Percentiles rank a stretch among this genome's conserved stretches.
Evolutionary conservation across 2,329 filamentous ascomycete species (phyloP).

Genomic region (Zarea fungicola): DNA sequence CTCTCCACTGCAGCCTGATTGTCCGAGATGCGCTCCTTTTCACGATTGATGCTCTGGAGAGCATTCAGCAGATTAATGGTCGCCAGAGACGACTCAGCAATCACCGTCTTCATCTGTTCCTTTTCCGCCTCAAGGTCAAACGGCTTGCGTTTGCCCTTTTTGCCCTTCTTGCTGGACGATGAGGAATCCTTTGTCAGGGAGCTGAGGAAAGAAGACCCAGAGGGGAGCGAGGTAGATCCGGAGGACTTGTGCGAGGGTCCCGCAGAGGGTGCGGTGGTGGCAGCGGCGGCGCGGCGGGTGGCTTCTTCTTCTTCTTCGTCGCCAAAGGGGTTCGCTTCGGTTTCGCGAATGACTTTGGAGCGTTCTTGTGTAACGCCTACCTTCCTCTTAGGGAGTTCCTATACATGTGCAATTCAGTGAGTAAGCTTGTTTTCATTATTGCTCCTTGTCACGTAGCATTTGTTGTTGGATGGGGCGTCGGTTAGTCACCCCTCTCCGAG

Average conservation of each 20-base stretch:
- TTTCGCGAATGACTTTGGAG: conserved; percentile 79
- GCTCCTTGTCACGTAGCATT: no score
- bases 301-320: conserved; percentile 58
- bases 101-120: conserved; percentile 77
- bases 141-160: conserved; percentile 50
- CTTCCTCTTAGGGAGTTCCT: conserved; percentile 62
- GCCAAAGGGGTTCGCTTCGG: conserved; percentile 66
- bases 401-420: no score
- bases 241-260: conserved; percentile 20
- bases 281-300: conserved; percentile 14
- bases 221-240: background rate
- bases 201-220: background rate
- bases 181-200: background rate
- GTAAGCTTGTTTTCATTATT: no score
- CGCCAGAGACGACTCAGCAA: conserved; percentile 83
- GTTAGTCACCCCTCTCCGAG: background rate
- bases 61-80: conserved; percentile 87
- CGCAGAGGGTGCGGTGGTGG: conserved; percentile 23
- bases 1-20: conserved; percentile 68
- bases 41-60: conserved; percentile 85
- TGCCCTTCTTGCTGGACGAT: background rate
- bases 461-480: no score
- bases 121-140: conserved; percentile 89
- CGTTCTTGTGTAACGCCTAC: conserved; percentile 69
- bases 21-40: conserved; percentile 80